Percentiles rank a stretch among this genome's conserved stretches.
phyloP scores from a whole-genome alignment of 2,329 filamentous ascomycete genomes.

The Fusarium oxysporum region DNA sequence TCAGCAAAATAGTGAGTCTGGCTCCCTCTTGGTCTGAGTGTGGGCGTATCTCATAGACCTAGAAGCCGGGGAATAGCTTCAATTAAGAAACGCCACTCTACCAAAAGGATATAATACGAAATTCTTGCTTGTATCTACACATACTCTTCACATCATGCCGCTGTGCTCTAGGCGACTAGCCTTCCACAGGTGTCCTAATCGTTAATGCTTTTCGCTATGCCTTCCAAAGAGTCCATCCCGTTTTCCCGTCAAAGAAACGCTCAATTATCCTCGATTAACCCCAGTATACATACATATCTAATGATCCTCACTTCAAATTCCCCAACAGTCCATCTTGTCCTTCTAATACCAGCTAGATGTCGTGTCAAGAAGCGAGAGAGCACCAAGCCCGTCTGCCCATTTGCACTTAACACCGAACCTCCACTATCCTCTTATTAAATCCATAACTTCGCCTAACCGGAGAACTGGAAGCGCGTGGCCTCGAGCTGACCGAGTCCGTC shows the following conservation, averaged over 20 bases:
- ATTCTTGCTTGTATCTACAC: constrained; percentile 33
- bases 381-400: neutral
- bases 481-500: constrained; percentile 91
- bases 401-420: neutral
- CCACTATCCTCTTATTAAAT: neutral
- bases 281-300: constrained; percentile 34
- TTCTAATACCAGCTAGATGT: constrained; percentile 15
- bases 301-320: constrained; percentile 16
- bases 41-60: neutral
- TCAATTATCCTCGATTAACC: constrained; percentile 42
- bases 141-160: constrained; percentile 21
- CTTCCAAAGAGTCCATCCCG: constrained; percentile 18
- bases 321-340: constrained; percentile 9
- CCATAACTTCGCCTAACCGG: constrained; percentile 46
- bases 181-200: constrained; percentile 6
- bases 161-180: constrained; percentile 4
- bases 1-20: neutral
- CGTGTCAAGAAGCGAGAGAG: constrained; percentile 5
- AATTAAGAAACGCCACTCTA: neutral
- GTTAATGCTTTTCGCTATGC: constrained; percentile 33
- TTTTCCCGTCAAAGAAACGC: constrained; percentile 34
- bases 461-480: constrained; percentile 86
- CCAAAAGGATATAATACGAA: neutral
- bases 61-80: neutral
- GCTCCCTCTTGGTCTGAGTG: neutral